These are phyloP conservation scores for Diutina catenulata DNA, from an alignment of 1,139 yeast genomes.

Conservation along the genomic window DNA sequence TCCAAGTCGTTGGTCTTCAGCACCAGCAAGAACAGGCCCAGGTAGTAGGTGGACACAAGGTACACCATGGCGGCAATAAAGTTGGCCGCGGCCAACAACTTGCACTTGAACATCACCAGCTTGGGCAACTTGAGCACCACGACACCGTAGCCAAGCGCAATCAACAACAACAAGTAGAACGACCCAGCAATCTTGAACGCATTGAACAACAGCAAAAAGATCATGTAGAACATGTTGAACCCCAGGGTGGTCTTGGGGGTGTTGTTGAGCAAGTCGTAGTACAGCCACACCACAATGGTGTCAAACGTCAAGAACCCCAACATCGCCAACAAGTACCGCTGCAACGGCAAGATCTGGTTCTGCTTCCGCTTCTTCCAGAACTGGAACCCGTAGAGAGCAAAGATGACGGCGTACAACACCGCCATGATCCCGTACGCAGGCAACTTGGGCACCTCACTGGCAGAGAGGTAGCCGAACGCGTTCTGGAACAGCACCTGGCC, in stretches of 20 bases:
- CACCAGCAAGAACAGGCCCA: constrained; percentile 17
- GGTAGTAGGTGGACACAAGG: constrained; percentile 53
- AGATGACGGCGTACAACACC: constrained; percentile 67
- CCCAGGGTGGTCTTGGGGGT: constrained; percentile 31
- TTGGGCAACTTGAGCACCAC: constrained; percentile 76
- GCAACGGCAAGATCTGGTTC: constrained; percentile 80
- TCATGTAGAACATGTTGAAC: constrained; percentile 41
- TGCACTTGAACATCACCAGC: constrained; percentile 67
- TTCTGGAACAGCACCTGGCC: constrained; percentile 74
- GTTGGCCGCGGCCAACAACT: constrained; percentile 62
- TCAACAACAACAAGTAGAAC: constrained; percentile 74
- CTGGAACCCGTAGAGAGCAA: constrained; percentile 75
- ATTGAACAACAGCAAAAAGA: constrained; percentile 65
- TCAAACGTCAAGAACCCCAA: constrained; percentile 75
- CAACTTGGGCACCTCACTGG: constrained; percentile 82
- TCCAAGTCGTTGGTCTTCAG: constrained; percentile 13
- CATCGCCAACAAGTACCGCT: constrained; percentile 79
- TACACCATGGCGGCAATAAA: constrained; percentile 59
- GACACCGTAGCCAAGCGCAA: constrained; percentile 89
- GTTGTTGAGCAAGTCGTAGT: constrained; percentile 70
- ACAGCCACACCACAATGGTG: constrained; percentile 83
- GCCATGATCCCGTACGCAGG: constrained; percentile 85
- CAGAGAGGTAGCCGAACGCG: constrained; percentile 82
- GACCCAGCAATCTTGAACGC: constrained; percentile 80
- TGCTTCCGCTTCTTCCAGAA: constrained; percentile 67